Conservation (phyloP, 2,329 filamentous ascomycete genomes). For the Aspergillus terreus region DNA sequence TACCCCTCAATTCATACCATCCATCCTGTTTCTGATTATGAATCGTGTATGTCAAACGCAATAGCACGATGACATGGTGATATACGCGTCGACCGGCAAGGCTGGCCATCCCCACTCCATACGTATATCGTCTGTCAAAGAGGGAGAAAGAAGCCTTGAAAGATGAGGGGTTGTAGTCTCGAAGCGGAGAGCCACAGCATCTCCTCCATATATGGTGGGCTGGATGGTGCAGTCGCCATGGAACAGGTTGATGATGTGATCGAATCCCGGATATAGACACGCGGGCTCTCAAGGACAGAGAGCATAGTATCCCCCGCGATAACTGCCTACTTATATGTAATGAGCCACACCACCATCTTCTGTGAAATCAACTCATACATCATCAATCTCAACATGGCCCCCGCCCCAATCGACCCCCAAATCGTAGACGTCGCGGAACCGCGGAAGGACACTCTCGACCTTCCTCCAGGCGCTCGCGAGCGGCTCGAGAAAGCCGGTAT, state of each 20-base stretch:
- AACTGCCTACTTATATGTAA: too few species aligned
- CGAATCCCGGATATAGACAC: slow-evolving; percentile 1
- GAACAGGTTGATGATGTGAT: slow-evolving; percentile 30
- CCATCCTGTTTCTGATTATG: slow-evolving; percentile 2
- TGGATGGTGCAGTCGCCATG: slow-evolving; percentile 25
- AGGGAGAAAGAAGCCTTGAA: slow-evolving; percentile 5
- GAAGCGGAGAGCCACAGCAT: not conserved
- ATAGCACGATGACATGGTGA: slow-evolving; percentile 25
- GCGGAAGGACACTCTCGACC: slow-evolving; percentile 60
- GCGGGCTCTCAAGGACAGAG: too few species aligned
- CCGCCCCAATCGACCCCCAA: slow-evolving; percentile 57
- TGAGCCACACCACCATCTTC: not conserved
- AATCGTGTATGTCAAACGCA: slow-evolving; percentile 12
- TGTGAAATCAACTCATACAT: too few species aligned
- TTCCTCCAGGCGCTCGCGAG: slow-evolving; percentile 56
- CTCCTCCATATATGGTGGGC: not conserved
- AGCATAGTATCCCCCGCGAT: too few species aligned
- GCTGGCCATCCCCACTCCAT: not conserved
- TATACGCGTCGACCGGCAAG: not conserved
- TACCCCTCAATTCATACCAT: not conserved
- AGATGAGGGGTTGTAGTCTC: slow-evolving; percentile 5
- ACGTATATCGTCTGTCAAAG: not conserved
- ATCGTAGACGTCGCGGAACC: slow-evolving; percentile 63
- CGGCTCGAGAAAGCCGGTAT: slow-evolving; percentile 66
- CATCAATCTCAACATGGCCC: slow-evolving; percentile 44